Percentiles rank a stretch among this genome's conserved stretches.
phyloP scores from a whole-genome alignment of 179 eudicot species.

The Amaranthus tricolor region DNA sequence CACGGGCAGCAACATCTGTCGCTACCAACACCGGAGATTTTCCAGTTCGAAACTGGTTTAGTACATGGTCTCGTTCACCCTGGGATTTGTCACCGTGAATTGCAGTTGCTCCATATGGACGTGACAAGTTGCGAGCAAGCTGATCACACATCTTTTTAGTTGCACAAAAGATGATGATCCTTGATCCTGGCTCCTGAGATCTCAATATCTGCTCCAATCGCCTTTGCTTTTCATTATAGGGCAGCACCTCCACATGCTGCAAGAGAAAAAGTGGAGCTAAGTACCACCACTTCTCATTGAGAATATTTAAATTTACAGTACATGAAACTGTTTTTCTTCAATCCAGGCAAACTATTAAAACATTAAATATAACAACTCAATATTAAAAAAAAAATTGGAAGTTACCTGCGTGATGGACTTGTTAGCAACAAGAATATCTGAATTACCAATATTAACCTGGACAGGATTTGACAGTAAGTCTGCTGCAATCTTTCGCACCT shows the following conservation, averaged over 20 bases:
- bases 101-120: constrained; percentile 82
- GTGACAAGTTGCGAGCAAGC: constrained; percentile 68
- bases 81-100: constrained; percentile 94
- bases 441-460: constrained; percentile 94
- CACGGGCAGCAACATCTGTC: constrained; percentile 97
- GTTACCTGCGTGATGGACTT: constrained; percentile 93
- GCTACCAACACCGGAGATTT: constrained; percentile 86
- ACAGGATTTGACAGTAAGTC: constrained; percentile 77
- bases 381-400: neutral
- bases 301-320: neutral
- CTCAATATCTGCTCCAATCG: constrained; percentile 80
- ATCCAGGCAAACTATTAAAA: neutral
- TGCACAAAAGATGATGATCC: constrained; percentile 83
- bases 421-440: constrained; percentile 97
- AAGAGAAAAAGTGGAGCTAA: neutral
- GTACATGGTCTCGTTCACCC: constrained; percentile 72
- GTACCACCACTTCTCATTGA: neutral
- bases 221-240: constrained; percentile 72
- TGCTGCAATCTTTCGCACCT: constrained; percentile 91
- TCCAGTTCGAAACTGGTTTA: constrained; percentile 71
- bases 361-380: neutral
- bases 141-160: constrained; percentile 96
- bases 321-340: neutral
- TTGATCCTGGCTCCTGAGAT: constrained; percentile 92
- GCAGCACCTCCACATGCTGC: constrained; percentile 70